Conservation (phyloP, 139 green algal species). For the Chlorella sp. region DNA sequence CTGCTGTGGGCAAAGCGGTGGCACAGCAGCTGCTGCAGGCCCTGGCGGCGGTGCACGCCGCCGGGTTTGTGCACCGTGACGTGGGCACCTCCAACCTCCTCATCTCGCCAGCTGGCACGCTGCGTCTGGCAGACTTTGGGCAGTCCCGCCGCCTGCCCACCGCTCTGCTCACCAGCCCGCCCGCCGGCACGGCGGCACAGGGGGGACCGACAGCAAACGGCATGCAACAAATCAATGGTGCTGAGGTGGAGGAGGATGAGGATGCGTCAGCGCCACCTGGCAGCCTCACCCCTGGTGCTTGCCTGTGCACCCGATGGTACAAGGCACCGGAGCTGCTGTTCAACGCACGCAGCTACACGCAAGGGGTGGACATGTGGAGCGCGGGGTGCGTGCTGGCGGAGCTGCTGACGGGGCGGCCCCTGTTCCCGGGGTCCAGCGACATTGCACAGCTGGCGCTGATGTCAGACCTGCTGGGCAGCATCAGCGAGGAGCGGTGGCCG, state of each 20-base stretch:
- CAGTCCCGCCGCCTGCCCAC: conserved; percentile 77
- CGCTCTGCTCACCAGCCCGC: conserved; percentile 32
- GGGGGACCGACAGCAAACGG: background rate
- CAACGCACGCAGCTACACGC: conserved; percentile 78
- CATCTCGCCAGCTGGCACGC: conserved; percentile 64
- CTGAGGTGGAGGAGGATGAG: background rate
- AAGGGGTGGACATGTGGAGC: conserved; percentile 90
- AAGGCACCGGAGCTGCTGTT: conserved; percentile 92
- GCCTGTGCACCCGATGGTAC: conserved; percentile 96
- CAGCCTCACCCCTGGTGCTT: conserved; percentile 81
- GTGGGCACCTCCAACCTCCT: conserved; percentile 96
- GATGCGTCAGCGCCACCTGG: conserved; percentile 1
- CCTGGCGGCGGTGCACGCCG: conserved; percentile 32
- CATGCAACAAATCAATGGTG: background rate
- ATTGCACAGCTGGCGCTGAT: conserved; percentile 94
- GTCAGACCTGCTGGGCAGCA: conserved; percentile 63
- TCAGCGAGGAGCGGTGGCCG: conserved; percentile 61
- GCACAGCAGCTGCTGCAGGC: conserved; percentile 35
- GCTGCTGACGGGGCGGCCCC: conserved; percentile 82
- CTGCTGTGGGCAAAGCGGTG: conserved; percentile 8
- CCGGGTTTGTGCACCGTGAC: conserved; percentile 77
- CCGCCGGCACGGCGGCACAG: background rate
- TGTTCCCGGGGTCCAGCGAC: conserved; percentile 93
- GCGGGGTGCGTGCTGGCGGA: conserved; percentile 92
- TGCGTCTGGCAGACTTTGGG: conserved; percentile 97